Conservation (phyloP, 202 grass and related monocot genomes). For the Thinopyrum obtusiflorum region DNA sequence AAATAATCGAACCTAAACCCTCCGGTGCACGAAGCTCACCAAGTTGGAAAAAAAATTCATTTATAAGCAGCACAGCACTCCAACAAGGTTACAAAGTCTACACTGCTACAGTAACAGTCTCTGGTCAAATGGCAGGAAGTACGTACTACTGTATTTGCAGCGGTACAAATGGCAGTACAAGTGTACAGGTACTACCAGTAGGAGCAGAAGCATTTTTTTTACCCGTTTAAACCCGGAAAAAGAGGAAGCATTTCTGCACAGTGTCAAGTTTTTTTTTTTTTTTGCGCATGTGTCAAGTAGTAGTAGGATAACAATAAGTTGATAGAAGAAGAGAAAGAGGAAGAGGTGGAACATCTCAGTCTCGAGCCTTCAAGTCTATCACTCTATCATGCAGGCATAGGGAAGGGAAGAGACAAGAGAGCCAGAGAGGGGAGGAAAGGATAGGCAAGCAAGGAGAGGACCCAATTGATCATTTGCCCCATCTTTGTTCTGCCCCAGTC, state of each 20-base stretch:
- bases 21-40: no score
- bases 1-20: no score
- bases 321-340: background rate
- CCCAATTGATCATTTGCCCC: no score
- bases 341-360: background rate
- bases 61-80: background rate
- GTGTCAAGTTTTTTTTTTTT: no score
- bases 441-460: background rate
- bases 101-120: background rate
- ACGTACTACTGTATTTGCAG: background rate
- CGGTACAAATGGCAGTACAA: background rate
- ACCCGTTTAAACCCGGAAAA: background rate
- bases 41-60: background rate
- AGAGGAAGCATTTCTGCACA: background rate
- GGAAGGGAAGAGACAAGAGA: background rate
- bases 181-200: background rate
- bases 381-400: background rate
- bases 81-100: no score
- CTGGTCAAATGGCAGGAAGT: slow-evolving; percentile 1
- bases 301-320: background rate
- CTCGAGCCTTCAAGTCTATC: background rate
- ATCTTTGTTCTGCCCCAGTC: no score
- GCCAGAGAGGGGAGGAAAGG: background rate
- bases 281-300: no score
- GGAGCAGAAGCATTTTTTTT: background rate